Conservation (phyloP, 495 filamentous ascomycete species). For the Tuber brumale region DNA sequence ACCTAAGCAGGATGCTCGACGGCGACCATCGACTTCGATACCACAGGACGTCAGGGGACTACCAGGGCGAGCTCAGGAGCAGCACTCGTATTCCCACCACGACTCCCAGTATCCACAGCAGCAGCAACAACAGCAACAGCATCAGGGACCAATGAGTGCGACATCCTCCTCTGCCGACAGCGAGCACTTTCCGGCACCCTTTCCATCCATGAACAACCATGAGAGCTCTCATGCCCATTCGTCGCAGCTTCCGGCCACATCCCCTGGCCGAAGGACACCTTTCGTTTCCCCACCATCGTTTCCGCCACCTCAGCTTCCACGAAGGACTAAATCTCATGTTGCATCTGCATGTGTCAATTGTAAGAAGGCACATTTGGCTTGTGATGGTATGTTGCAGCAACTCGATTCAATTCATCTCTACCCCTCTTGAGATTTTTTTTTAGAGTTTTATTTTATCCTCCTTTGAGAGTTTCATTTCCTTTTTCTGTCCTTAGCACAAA, state of each 20-base stretch:
- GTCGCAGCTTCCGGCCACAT: constrained; percentile 41
- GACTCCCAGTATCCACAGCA: constrained; percentile 15
- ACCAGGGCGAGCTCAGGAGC: constrained; percentile 46
- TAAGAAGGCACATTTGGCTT: constrained; percentile 88
- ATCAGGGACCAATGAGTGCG: constrained; percentile 27
- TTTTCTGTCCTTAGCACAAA: neutral
- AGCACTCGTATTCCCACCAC: constrained; percentile 39
- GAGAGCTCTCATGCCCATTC: constrained; percentile 31
- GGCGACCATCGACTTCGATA: constrained; percentile 55
- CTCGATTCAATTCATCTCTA: constrained; percentile 41
- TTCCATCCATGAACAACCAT: constrained; percentile 32
- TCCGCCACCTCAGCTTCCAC: constrained; percentile 56
- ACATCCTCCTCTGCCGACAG: constrained; percentile 21
- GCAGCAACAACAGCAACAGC: constrained; percentile 37
- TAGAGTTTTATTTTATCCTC: constrained; percentile 15
- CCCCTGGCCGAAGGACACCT: constrained; percentile 40
- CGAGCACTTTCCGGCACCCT: constrained; percentile 39
- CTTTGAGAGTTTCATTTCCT: constrained; percentile 1
- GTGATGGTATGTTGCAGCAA: constrained; percentile 57
- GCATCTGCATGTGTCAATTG: constrained; percentile 96
- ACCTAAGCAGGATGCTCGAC: constrained; percentile 52
- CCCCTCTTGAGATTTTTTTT: constrained; percentile 12
- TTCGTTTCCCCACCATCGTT: constrained; percentile 39
- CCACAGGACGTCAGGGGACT: constrained; percentile 47
- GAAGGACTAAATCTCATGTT: constrained; percentile 90